Conservation (phyloP, 169 alveolate species). For the Perkinsus marinus region DNA sequence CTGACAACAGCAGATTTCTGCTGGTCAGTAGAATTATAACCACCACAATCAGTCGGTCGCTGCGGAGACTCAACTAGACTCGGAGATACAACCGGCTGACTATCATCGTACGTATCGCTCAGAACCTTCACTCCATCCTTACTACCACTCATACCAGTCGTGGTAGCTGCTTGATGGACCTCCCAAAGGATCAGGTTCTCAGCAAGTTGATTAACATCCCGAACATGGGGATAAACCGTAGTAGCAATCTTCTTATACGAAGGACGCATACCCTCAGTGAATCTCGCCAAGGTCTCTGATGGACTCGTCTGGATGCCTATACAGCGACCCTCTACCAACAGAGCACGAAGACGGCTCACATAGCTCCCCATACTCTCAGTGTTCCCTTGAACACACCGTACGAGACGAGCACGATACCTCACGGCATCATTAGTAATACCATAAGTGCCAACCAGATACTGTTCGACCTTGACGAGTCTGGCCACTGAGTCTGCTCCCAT, state of each 20-base stretch:
- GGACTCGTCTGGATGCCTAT: not conserved
- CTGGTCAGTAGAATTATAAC: no score
- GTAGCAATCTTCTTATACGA: not conserved
- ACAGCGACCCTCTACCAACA: not conserved
- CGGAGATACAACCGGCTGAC: no score
- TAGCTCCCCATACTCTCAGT: not conserved
- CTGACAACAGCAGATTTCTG: no score
- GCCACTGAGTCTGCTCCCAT: no score
- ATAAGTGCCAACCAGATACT: no score
- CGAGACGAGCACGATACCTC: not conserved
- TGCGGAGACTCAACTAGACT: no score
- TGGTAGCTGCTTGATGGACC: not conserved
- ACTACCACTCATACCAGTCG: not conserved
- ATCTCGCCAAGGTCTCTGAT: not conserved
- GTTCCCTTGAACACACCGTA: not conserved
- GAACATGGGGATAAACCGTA: not conserved
- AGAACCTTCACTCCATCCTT: not conserved
- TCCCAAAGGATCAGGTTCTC: not conserved
- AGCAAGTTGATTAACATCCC: not conserved
- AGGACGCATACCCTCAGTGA: not conserved
- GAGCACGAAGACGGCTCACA: not conserved
- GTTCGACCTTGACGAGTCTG: no score
- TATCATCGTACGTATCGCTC: no score
- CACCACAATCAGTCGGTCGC: no score
- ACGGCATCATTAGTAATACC: not conserved